Conservation (phyloP, 208 protist genomes). For the Herpetomonas muscarum region DNA sequence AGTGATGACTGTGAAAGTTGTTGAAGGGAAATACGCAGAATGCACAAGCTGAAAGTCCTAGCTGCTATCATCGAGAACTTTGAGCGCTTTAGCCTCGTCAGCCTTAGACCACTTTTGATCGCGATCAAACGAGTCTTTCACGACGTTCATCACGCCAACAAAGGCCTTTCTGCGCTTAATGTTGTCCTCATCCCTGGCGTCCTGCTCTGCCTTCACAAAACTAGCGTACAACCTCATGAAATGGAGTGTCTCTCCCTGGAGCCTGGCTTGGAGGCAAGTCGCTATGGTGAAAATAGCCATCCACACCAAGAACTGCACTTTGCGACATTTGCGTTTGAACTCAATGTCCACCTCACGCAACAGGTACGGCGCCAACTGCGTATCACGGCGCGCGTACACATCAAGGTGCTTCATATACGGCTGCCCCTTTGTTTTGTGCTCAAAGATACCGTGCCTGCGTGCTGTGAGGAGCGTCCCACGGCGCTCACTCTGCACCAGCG, state of each 20-base stretch:
- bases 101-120: conserved; percentile 63
- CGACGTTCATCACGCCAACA: conserved; percentile 73
- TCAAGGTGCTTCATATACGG: conserved; percentile 90
- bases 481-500: background rate
- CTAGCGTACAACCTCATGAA: conserved; percentile 80
- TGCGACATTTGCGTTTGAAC: conserved; percentile 85
- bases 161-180: conserved; percentile 71
- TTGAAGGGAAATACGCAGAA: too few relatives aligned
- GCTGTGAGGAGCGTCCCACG: conserved; percentile 20
- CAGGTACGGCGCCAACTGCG: conserved; percentile 84
- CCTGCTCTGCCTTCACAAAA: conserved; percentile 61
- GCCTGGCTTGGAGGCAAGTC: conserved; percentile 52
- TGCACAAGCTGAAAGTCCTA: background rate
- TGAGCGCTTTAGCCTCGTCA: conserved; percentile 46
- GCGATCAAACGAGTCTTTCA: conserved; percentile 69
- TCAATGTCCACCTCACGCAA: conserved; percentile 90
- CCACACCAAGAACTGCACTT: conserved; percentile 83
- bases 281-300: conserved; percentile 67
- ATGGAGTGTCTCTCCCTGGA: conserved; percentile 76
- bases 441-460: conserved; percentile 55
- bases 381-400: conserved; percentile 84
- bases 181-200: conserved; percentile 77
- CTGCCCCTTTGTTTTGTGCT: conserved; percentile 81
- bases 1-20: too few relatives aligned
- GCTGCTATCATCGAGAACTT: conserved; percentile 1